Conservation (phyloP, 1,139 yeast genomes). For the Petasospora rhodanensis region DNA sequence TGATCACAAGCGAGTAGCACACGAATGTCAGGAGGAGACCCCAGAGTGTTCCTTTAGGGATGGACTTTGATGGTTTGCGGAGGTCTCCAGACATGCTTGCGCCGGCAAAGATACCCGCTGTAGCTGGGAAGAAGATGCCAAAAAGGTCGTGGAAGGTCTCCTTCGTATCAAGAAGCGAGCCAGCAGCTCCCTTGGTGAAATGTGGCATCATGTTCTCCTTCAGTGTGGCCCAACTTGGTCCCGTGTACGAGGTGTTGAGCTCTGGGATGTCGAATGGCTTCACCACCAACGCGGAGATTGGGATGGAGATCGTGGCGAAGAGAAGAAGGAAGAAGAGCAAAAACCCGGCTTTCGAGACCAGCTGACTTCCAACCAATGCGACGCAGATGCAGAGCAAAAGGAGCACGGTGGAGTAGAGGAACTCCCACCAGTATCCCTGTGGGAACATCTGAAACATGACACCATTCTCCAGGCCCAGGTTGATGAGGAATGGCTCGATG, state of each 20-base stretch:
- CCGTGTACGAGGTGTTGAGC: constrained; percentile 56
- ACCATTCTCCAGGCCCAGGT: constrained; percentile 52
- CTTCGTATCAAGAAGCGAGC: constrained; percentile 59
- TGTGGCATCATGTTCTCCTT: constrained; percentile 65
- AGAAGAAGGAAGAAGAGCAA: constrained; percentile 65
- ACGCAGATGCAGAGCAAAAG: constrained; percentile 70
- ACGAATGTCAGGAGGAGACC: constrained; percentile 74
- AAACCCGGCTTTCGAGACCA: constrained; percentile 83
- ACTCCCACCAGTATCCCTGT: constrained; percentile 50
- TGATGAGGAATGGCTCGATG: constrained; percentile 66
- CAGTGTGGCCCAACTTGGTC: constrained; percentile 65
- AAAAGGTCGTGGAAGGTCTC: constrained; percentile 82
- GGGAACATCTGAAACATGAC: constrained; percentile 50
- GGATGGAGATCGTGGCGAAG: constrained; percentile 75
- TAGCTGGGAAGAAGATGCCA: constrained; percentile 96
- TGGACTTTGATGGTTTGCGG: constrained; percentile 75
- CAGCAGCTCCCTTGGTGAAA: constrained; percentile 89
- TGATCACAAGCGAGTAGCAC: constrained; percentile 69
- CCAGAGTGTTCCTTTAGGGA: constrained; percentile 84
- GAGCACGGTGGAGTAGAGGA: constrained; percentile 60
- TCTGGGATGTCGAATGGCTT: constrained; percentile 52
- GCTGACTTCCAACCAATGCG: constrained; percentile 76
- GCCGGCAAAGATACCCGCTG: constrained; percentile 98
- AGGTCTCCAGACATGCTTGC: constrained; percentile 98
- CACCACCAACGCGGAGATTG: constrained; percentile 66